Evolutionary conservation across 208 protist genomes (phyloP), one percentile per base, ranked within the genome.

Genomic region (Leishmania amazonensis): DNA sequence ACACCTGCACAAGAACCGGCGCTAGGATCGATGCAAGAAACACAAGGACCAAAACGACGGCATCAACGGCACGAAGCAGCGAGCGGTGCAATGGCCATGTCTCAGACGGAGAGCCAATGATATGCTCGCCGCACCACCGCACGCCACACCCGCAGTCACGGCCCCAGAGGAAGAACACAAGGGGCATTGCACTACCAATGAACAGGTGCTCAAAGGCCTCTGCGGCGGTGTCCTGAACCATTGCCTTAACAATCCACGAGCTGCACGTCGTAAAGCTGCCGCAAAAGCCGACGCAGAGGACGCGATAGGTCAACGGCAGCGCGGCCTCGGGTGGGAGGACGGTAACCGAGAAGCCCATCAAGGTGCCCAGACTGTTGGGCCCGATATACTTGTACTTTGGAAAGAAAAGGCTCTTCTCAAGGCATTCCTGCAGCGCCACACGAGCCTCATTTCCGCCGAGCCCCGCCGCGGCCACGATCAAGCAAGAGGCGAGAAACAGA

Each of bases 191-290:
- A 11, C 86, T 53, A 49, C 89, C 91, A n/a, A 80, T 81, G 65
- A 94, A 67, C 19, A 93, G 83, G 76, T 94, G 89, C 83, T 84
- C 85, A 47, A 91, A 81, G 71, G 80, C 81, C 3, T 64, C 76
- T 13, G 75, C 83, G 9, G 81, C 85, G 5, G 79, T 86, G 72
- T 75, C 71, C 68, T 86, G 80, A 57, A 82, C 77, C 75, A 83
- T 81, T 3, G 86, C 73, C 75, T 90, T 77, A 5, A 90, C 81
- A 38, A 94, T 82, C 91, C 91, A 94, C 54, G 85, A 86, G 82
- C 87, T 91, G 65, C 90, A 88, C 21, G 91, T 94, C 24, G 89
- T 91, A 53, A 91, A 84, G 75, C 81, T 86, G 24, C 91, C 91
- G 77, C 89, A 94, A 75, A 91, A 94, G 47, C 91, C 91, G 15